phyloP scores from a whole-genome alignment of 1,139 yeast genomes.

The Neolecta irregularis region DNA sequence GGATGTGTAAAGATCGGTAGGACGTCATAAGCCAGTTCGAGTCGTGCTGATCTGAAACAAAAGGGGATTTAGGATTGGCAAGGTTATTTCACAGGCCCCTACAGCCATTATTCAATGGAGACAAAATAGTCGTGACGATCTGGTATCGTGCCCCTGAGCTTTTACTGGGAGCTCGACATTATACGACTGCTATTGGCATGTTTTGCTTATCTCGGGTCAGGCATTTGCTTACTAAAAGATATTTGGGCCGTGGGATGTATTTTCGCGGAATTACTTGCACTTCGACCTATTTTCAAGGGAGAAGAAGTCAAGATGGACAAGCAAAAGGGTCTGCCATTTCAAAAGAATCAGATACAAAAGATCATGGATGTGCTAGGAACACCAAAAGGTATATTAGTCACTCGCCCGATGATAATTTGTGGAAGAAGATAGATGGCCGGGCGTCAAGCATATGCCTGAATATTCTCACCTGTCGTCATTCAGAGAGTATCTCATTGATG shows the following conservation, averaged over 20 bases:
- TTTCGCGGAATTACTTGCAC: conserved; percentile 72
- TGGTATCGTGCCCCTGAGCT: conserved; percentile 98
- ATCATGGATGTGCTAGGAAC: conserved; percentile 83
- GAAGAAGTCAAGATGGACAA: conserved; percentile 94
- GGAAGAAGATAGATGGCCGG: conserved; percentile 66
- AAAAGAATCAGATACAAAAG: conserved; percentile 77
- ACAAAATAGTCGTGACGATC: conserved; percentile 92
- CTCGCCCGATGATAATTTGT: no score
- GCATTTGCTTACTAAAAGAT: conserved; percentile 35
- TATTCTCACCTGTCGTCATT: conserved; percentile 50
- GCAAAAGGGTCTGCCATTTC: conserved; percentile 85
- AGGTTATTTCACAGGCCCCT: conserved; percentile 77
- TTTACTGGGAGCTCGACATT: conserved; percentile 78
- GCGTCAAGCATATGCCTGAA: conserved; percentile 69
- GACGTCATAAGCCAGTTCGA: no score
- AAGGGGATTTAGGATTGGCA: conserved; percentile 74
- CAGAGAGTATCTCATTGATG: no score
- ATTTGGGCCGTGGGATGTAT: conserved; percentile 97
- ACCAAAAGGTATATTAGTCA: no score
- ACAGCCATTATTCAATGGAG: conserved; percentile 83
- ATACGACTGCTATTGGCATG: conserved; percentile 82
- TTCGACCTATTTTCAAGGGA: conserved; percentile 90
- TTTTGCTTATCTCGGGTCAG: no score
- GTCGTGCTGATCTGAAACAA: no score
- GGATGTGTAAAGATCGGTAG: conserved; percentile 87